phyloP scores from a whole-genome alignment of 371 early-diverging fungal species.

The Smittium culicis region DNA sequence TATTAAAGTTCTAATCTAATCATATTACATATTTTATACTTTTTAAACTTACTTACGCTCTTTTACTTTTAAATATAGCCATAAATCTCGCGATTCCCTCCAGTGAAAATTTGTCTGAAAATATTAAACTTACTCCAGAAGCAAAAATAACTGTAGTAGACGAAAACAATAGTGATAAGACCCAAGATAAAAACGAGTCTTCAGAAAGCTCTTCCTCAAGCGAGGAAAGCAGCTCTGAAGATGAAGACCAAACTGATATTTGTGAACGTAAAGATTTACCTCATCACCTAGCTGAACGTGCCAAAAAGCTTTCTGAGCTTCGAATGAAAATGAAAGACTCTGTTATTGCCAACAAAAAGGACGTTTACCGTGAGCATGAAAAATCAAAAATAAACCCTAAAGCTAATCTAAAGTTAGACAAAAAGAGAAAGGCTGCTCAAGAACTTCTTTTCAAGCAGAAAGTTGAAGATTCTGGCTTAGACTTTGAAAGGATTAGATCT shows the following conservation, averaged over 20 bases:
- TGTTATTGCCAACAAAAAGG: slow-evolving; percentile 57
- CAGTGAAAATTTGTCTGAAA: no score
- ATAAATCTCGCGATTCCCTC: no score
- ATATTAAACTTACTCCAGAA: no score
- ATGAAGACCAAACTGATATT: slow-evolving; percentile 16
- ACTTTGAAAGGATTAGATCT: slow-evolving; percentile 66
- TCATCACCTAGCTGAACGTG: slow-evolving; percentile 14
- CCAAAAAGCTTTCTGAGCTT: slow-evolving; percentile 40
- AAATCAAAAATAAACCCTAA: slow-evolving; percentile 53
- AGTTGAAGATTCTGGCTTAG: slow-evolving; percentile 18
- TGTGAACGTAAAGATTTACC: slow-evolving; percentile 26
- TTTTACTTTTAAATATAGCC: no score
- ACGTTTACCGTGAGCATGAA: slow-evolving; percentile 65
- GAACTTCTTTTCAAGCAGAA: slow-evolving; percentile 37
- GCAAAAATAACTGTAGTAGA: no score
- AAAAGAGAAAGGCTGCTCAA: slow-evolving; percentile 60
- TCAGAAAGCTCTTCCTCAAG: slow-evolving; percentile 6
- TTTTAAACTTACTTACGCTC: no score
- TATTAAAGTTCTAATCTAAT: no score
- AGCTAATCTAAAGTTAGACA: slow-evolving; percentile 44
- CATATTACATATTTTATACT: no score
- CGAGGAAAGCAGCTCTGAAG: slow-evolving; percentile 10
- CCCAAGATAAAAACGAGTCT: no score
- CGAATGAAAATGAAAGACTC: slow-evolving; percentile 32
- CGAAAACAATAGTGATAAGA: no score